Conservation (phyloP, 495 filamentous ascomycete species). For the Penicillium dipodomyicola region DNA sequence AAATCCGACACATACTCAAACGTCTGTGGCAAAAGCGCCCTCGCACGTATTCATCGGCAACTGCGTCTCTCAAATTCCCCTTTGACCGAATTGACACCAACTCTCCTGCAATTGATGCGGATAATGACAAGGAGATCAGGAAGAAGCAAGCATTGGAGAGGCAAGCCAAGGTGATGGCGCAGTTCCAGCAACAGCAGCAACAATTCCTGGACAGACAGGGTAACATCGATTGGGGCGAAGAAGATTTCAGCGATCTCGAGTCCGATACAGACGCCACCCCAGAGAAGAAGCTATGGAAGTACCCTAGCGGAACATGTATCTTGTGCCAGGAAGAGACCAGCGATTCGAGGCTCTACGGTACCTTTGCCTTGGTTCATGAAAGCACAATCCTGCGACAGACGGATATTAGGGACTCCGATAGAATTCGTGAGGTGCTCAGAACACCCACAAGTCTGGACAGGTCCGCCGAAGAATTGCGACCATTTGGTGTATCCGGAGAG, state of each 20-base stretch:
- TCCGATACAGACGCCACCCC: conserved; percentile 50
- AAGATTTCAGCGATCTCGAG: conserved; percentile 69
- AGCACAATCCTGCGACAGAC: conserved; percentile 88
- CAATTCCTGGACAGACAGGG: conserved; percentile 85
- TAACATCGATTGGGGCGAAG: conserved; percentile 79
- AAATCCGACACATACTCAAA: conserved; percentile 80
- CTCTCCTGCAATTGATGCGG: conserved; percentile 56
- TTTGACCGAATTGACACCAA: conserved; percentile 56
- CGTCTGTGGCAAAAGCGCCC: conserved; percentile 82
- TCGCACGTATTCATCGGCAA: conserved; percentile 60
- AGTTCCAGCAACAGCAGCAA: conserved; percentile 95
- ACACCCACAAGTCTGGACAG: conserved; percentile 79
- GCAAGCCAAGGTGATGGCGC: conserved; percentile 91
- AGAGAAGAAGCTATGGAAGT: conserved; percentile 82
- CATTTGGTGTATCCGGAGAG: conserved; percentile 84
- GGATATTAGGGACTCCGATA: conserved; percentile 73
- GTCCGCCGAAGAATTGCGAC: conserved; percentile 74
- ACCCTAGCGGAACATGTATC: conserved; percentile 91
- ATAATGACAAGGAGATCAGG: conserved; percentile 75
- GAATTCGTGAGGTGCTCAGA: conserved; percentile 75
- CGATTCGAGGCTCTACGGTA: conserved; percentile 83
- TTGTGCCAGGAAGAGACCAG: conserved; percentile 95
- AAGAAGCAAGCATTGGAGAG: conserved; percentile 85
- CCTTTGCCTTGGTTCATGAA: conserved; percentile 83
- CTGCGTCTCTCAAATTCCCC: conserved; percentile 47